A percentile compares a stretch with the other conserved stretches of the same genome.
phyloP scores from a whole-genome alignment of 2,329 filamentous ascomycete genomes.

The Ceratocystis cubensis region DNA sequence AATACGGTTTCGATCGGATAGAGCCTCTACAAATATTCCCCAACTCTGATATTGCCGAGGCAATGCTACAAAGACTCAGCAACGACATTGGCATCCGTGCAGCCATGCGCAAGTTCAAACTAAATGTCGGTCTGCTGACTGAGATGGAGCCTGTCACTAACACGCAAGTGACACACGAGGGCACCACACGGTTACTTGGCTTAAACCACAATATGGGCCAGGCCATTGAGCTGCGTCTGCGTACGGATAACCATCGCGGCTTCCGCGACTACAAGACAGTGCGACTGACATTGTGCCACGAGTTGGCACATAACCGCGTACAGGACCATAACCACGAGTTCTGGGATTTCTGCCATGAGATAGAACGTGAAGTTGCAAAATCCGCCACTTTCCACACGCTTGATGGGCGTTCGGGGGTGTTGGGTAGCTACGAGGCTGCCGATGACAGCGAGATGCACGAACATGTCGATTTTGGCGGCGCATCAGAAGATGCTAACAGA shows the following conservation, averaged over 20 bases:
- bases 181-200: conserved; percentile 61
- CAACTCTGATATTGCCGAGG: conserved; percentile 54
- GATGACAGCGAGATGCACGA: conserved; percentile 48
- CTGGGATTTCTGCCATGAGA: conserved; percentile 77
- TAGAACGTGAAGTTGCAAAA: conserved; percentile 63
- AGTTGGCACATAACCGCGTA: conserved; percentile 85
- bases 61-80: conserved; percentile 62
- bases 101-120: conserved; percentile 73
- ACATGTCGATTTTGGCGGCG: conserved; percentile 61
- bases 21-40: conserved; percentile 67
- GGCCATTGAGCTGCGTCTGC: conserved; percentile 75
- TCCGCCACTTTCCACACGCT: conserved; percentile 47
- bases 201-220: conserved; percentile 80
- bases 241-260: conserved; percentile 90
- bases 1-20: conserved; percentile 51
- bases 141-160: conserved; percentile 89
- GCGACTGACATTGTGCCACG: conserved; percentile 83
- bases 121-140: conserved; percentile 72
- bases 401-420: conserved; percentile 41
- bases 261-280: conserved; percentile 90
- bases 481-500: conserved; percentile 38
- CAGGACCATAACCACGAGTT: conserved; percentile 74
- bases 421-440: conserved; percentile 35
- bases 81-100: conserved; percentile 75
- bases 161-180: conserved; percentile 58